Base-by-base conservation (phyloP, 345 rosid species). In the Salix viminalis region DNA sequence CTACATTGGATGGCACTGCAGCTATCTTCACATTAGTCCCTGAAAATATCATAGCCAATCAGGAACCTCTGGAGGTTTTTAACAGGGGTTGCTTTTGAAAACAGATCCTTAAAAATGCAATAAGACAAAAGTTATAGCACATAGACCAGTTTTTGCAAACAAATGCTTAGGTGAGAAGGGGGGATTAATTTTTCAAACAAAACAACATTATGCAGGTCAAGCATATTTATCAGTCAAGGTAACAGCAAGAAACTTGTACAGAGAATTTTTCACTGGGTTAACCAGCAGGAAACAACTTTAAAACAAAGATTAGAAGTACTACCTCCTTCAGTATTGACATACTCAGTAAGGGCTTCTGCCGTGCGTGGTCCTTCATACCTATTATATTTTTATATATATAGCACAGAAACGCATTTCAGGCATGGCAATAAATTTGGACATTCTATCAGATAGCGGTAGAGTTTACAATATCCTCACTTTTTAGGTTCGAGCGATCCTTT, bases 321-420 rank as follows among this genome's bases (percentile, higher is more conserved):
- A 89, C 98, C 99, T 92, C 91, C 99, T 92, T 96, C 99, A 61
- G 69, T 89, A 82, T 96, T 94, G 65, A 94, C 92, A 86, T 80
- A 96, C 87, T 92, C 98, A 46, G 91, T 83, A 80, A 96, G 92
- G 32, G 97, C 80, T 86, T 94, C 99, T 0, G 94, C 90, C 41
- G 85, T 90, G 1, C 99, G 92, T 44, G 97, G 85, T 48, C 99
- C 99, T 84, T 94, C 97, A 72, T 90, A 94, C 88, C 99, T 96
- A 71, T 58, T 23, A 4, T 37, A 65, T 67, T 74, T 58, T 58
- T 37, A 65, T 67, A 75, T 18, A 73, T 65, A 28, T 54, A 28
- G 54, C 21, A 65, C 7, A 69, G 14, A 26, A 36, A 69, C 56
- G 48, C 44, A 54, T 62, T 30, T 65, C 56, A 69, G 41, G 65